A percentile compares a stretch with the other conserved stretches of the same genome.
Conservation (phyloP, 331 rosid species). For the Phaseolus coccineus region DNA sequence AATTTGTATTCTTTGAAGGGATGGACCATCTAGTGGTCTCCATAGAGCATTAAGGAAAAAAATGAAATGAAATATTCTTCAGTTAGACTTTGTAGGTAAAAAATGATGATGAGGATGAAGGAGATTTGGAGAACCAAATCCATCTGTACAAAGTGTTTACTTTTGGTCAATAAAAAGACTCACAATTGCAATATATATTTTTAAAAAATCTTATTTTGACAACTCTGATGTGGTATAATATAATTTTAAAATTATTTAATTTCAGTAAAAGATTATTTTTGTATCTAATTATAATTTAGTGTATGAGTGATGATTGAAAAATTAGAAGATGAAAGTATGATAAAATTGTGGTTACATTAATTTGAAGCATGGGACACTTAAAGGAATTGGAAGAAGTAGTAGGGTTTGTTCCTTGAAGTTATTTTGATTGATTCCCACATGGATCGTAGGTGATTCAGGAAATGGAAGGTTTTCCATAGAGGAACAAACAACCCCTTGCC, state of each 20-base stretch:
- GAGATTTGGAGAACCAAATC: constrained; percentile 53
- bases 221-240: too few relatives aligned
- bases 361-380: constrained; percentile 31
- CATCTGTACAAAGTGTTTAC: constrained; percentile 55
- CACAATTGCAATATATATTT: background rate
- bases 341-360: background rate
- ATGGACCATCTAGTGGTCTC: constrained; percentile 79
- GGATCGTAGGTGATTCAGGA: constrained; percentile 31
- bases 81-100: constrained; percentile 48
- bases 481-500: constrained; percentile 54
- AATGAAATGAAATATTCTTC: constrained; percentile 70
- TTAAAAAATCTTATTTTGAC: too few relatives aligned
- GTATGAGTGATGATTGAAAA: background rate
- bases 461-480: constrained; percentile 48
- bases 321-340: background rate
- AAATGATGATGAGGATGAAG: constrained; percentile 57
- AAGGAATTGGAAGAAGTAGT: constrained; percentile 35
- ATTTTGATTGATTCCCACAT: constrained; percentile 47
- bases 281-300: too few relatives aligned
- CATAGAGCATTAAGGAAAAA: constrained; percentile 66
- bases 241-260: too few relatives aligned
- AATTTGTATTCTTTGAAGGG: constrained; percentile 50
- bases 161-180: constrained; percentile 39
- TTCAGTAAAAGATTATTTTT: too few relatives aligned
- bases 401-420: background rate